Conservation (phyloP, 2,329 filamentous ascomycete species). For the Colletotrichum falcatum region DNA sequence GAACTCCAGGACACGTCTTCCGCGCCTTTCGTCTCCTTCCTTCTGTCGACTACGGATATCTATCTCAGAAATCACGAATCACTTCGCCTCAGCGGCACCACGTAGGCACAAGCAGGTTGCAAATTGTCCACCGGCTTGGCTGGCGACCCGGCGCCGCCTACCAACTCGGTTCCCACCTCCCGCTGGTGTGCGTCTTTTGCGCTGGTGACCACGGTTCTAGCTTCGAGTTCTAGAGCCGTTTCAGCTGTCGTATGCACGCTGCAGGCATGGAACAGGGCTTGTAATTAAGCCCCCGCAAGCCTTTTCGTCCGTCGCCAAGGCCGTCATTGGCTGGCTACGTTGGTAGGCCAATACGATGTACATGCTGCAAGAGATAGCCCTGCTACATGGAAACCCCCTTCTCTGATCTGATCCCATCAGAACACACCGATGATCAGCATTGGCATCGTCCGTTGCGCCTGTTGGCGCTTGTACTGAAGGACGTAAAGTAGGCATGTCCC, state of each 20-base stretch:
- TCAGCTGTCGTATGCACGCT: constrained; percentile 34
- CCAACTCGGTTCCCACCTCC: constrained; percentile 4
- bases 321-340: constrained; percentile 24
- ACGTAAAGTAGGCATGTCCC: too few relatives aligned
- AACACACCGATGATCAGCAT: not conserved
- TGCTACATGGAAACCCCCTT: constrained; percentile 7
- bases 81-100: not conserved
- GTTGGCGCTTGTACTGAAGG: not conserved
- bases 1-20: constrained; percentile 8
- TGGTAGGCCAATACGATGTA: constrained; percentile 1
- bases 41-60: not conserved
- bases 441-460: not conserved
- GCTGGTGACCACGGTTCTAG: not conserved
- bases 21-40: constrained; percentile 1
- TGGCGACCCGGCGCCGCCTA: constrained; percentile 2
- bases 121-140: constrained; percentile 14
- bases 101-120: not conserved
- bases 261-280: constrained; percentile 38
- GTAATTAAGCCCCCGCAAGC: not conserved
- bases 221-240: constrained; percentile 36
- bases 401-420: not conserved
- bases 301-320: constrained; percentile 25
- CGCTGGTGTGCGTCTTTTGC: constrained; percentile 11
- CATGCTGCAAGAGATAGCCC: not conserved
- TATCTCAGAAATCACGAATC: not conserved